Conservation (phyloP, 2,329 filamentous ascomycete genomes). For the Alternaria brassicae region DNA sequence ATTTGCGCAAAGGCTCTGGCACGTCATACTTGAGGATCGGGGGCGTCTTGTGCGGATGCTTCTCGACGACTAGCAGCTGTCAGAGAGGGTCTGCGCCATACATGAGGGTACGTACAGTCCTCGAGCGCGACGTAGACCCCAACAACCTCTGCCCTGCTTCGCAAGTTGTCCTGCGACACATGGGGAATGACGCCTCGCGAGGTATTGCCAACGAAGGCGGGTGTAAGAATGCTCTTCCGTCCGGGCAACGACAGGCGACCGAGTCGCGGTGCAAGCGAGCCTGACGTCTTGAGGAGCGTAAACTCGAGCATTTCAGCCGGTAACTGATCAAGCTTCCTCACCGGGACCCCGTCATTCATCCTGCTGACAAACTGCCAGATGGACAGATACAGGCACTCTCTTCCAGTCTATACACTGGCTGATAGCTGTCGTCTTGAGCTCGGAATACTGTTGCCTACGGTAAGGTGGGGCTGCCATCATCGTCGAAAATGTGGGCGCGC, state of each 20-base stretch:
- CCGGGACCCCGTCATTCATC: constrained; percentile 17
- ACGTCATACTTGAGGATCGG: constrained; percentile 61
- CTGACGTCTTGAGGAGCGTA: constrained; percentile 50
- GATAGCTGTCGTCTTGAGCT: not conserved
- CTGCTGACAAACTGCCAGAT: not conserved
- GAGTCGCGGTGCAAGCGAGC: constrained; percentile 64
- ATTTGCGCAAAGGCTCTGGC: constrained; percentile 70
- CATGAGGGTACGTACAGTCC: constrained; percentile 74
- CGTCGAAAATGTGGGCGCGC: constrained; percentile 14
- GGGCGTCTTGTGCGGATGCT: constrained; percentile 56
- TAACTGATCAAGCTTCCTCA: constrained; percentile 30
- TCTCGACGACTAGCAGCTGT: constrained; percentile 67
- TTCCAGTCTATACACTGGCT: not conserved
- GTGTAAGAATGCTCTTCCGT: constrained; percentile 76
- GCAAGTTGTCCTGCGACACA: constrained; percentile 82
- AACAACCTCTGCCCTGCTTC: constrained; percentile 67
- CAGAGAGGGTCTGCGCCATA: constrained; percentile 28
- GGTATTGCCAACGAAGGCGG: constrained; percentile 78
- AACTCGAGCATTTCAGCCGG: constrained; percentile 56
- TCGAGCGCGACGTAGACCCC: constrained; percentile 85
- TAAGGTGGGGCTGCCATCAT: constrained; percentile 17
- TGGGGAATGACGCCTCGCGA: constrained; percentile 89
- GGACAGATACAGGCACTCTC: not conserved
- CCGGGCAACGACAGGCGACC: constrained; percentile 69
- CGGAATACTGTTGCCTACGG: constrained; percentile 2